phyloP scores from a whole-genome alignment of 305 asterid genomes.

The Fraxinus angustifolia region DNA sequence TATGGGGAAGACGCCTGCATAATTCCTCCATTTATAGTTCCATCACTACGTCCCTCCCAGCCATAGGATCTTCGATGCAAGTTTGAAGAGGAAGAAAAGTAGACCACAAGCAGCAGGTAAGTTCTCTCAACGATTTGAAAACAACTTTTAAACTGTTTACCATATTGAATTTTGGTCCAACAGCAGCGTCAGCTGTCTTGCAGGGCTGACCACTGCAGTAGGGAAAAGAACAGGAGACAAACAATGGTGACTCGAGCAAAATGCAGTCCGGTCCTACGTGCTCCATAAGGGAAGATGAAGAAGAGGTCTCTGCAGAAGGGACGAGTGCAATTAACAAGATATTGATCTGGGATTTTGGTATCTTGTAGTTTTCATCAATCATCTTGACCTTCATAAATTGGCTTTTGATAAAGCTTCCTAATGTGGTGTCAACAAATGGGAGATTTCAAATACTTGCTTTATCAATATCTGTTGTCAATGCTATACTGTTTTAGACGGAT shows the following conservation, averaged over 20 bases:
- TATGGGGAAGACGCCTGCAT: slow-evolving; percentile 54
- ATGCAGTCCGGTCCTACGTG: slow-evolving; percentile 33
- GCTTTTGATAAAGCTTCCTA: neutral
- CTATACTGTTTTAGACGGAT: neutral
- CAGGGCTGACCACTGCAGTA: neutral
- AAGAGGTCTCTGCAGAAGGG: slow-evolving; percentile 55
- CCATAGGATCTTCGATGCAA: slow-evolving; percentile 24
- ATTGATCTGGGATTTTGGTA: neutral
- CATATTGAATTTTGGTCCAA: slow-evolving; percentile 34
- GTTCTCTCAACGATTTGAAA: slow-evolving; percentile 6
- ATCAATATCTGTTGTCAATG: neutral
- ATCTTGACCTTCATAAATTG: neutral
- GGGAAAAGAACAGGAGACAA: slow-evolving; percentile 13
- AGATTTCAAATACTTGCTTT: neutral
- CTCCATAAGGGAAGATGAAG: slow-evolving; percentile 21
- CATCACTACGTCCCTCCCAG: neutral
- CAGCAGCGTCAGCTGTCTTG: slow-evolving; percentile 13
- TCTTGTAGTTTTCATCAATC: neutral
- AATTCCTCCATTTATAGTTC: neutral
- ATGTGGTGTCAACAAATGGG: neutral
- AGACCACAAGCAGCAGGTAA: neutral
- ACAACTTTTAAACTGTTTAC: slow-evolving; percentile 20
- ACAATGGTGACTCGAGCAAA: slow-evolving; percentile 47
- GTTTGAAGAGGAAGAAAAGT: slow-evolving; percentile 37
- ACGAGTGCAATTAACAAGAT: slow-evolving; percentile 17